Base-by-base conservation (phyloP, 2,329 filamentous ascomycete species). In the Exophiala calicioides region DNA sequence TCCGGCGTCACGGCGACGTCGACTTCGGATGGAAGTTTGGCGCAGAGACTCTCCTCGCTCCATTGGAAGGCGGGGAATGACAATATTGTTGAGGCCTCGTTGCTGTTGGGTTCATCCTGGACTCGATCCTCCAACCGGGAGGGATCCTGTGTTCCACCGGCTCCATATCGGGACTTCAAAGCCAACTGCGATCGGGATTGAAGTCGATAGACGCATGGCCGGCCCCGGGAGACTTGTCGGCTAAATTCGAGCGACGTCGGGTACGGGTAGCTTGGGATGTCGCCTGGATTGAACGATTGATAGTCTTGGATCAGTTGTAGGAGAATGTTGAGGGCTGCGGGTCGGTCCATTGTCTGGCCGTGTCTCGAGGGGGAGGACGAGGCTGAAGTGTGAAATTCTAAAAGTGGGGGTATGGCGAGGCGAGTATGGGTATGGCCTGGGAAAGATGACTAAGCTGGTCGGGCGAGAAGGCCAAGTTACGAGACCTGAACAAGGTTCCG, bases 1-100 rank as follows among this genome's bases (percentile, higher is more conserved):
- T 56, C 48, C 10, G 57, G 57, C 2, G 57, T 59, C 20, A 58
- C 44, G 12, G 57, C 57, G 20, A 59, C 55, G 30, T 59, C 57
- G 5, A 58, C 57, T 9, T 54, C 40, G 3, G 23, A 44, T 15
- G 29, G 18, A 10, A 58, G 51, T 7, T 50, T 48, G 7, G 34
- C 31, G 18, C 44, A 31, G 3, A 59, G 43, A 9, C 37, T 44
- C 23, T 55, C 32, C 6, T 40, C 41, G 3, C 53, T 57, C 57
- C 57, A 59, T 20, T 39, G 26, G 38, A 56, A 53, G 26, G 55
- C 56, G 18, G 44, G 49, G 19, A 18, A 44, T 23, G 42, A 30
- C 3, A 40, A 47, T 16, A 46, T 34, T n/a, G 31, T 13, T 7
- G 42, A 5, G 13, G 42, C 29, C 21, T 55, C 46, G 3, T 42